These are phyloP conservation scores for Psophocarpus tetragonolobus DNA, from an alignment of 306 rosid species.

Conservation along the genomic window DNA sequence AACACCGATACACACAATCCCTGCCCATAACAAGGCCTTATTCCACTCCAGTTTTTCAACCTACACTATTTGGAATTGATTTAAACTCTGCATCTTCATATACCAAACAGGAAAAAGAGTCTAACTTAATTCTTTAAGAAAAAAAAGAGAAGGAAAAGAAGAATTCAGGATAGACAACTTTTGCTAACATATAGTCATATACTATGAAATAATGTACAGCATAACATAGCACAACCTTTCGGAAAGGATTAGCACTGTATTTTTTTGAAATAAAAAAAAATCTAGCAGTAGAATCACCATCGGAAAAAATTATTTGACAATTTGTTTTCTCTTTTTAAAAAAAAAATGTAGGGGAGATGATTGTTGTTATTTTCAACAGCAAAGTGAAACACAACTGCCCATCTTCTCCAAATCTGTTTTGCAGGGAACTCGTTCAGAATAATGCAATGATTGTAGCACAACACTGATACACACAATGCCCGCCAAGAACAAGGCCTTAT, in stretches of 20 bases:
- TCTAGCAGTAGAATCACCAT: background rate
- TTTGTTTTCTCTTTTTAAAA: no score
- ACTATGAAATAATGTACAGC: background rate
- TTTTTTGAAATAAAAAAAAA: no score
- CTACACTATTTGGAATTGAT: slow-evolving; percentile 17
- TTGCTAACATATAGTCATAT: background rate
- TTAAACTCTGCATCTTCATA: slow-evolving; percentile 13
- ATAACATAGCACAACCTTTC: background rate
- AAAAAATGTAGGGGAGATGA: slow-evolving; percentile 51
- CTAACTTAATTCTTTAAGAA: background rate
- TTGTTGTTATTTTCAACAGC: slow-evolving; percentile 46
- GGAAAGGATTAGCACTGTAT: background rate
- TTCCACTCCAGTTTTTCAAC: slow-evolving; percentile 18
- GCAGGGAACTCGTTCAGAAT: slow-evolving; percentile 60
- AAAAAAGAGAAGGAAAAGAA: background rate
- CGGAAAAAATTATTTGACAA: background rate
- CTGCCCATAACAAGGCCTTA: slow-evolving; percentile 40
- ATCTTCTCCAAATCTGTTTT: slow-evolving; percentile 50
- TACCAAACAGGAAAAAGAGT: background rate
- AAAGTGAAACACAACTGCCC: slow-evolving; percentile 63
- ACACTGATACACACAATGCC: slow-evolving; percentile 62
- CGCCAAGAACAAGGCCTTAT: slow-evolving; percentile 36
- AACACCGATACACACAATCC: slow-evolving; percentile 60
- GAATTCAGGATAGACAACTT: background rate
- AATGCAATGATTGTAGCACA: slow-evolving; percentile 49